Evolutionary conservation across 371 early-diverging fungal species (phyloP), one percentile per base, ranked within the genome.

Genomic region (Mortierella polycephala): DNA sequence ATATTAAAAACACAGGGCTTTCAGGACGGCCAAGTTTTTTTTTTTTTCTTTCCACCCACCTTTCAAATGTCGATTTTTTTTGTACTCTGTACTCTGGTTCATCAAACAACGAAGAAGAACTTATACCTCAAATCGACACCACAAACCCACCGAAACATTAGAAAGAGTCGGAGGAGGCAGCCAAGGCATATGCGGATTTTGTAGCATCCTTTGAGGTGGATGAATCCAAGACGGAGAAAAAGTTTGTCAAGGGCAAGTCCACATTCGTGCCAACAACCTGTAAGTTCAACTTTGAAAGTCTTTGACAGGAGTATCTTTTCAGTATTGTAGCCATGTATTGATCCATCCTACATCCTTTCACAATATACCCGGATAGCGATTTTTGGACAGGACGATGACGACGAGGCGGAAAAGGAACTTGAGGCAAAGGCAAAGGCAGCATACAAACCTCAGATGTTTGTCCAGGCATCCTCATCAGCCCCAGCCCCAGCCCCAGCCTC

Each of bases 191-290:
- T 81, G 90, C 86, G 44, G 94, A 95, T 42, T 95, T 96, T 82
- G 92, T 93, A 6, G 94, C 94, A 7, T 93, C 94, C 7, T 94
- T 96, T 80, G 94, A 93, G 62, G 89, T 89, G 16, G 89, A 87
- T 46, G 75, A 74, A 56, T 61, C 49, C 66, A 81, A 23, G 83
- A 83, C 18, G 76, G 83, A 62, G 83, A 87, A 51, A 74, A 73
- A 82, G 20, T 92, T 92, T 85, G 89, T 93, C 39, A 90, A 89
- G 69, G 89, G 89, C 40, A 79, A 79, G 44, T 85, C 85, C 14
- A 89, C 90, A 1, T 79, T 89, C 58, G 68, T 84, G 11, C 85
- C 87, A 9, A 82, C 86, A 18, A 67, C 75, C 41, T 65, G 75
- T 69, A 75, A 66, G 64, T 67, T 37, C 47, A 21, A 37, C 16